Conservation (phyloP, 352 stramenopile species). For the Phytophthora pistaciae region DNA sequence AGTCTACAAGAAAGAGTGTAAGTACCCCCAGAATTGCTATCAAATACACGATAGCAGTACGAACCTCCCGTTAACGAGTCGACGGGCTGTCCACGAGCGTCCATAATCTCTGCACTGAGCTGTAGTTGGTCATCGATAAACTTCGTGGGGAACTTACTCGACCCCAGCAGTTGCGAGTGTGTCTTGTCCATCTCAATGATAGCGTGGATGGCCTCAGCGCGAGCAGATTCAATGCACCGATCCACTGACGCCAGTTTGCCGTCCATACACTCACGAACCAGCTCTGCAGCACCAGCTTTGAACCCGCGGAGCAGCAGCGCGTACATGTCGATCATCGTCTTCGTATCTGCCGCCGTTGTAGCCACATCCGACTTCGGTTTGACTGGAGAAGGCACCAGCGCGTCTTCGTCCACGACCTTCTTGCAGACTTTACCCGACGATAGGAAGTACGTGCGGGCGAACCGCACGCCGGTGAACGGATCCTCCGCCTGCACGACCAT, state of each 20-base stretch:
- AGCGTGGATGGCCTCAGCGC: slow-evolving; percentile 20
- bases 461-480: slow-evolving; percentile 71
- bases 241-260: slow-evolving; percentile 21
- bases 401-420: slow-evolving; percentile 70
- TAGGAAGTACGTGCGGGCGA: slow-evolving; percentile 76
- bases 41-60: too few species aligned
- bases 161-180: slow-evolving; percentile 25
- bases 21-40: too few species aligned
- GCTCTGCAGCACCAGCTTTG: slow-evolving; percentile 18
- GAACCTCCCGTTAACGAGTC: slow-evolving; percentile 8
- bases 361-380: slow-evolving; percentile 20
- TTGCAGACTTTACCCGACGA: slow-evolving; percentile 60
- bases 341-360: slow-evolving; percentile 26
- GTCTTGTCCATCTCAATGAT: slow-evolving; percentile 31
- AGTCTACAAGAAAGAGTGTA: slow-evolving; percentile 35
- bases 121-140: slow-evolving; percentile 55
- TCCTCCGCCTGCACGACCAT: slow-evolving; percentile 79
- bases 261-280: slow-evolving; percentile 30
- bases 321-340: slow-evolving; percentile 41
- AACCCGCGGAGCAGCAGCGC: slow-evolving; percentile 54
- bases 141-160: slow-evolving; percentile 20
- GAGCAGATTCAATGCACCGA: slow-evolving; percentile 31
- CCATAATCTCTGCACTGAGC: slow-evolving; percentile 49
- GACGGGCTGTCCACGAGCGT: slow-evolving; percentile 47
- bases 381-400: slow-evolving; percentile 45